Evolutionary conservation across 371 early-diverging fungal genomes (phyloP).

Genomic region (Rhizopus stolonifer): DNA sequence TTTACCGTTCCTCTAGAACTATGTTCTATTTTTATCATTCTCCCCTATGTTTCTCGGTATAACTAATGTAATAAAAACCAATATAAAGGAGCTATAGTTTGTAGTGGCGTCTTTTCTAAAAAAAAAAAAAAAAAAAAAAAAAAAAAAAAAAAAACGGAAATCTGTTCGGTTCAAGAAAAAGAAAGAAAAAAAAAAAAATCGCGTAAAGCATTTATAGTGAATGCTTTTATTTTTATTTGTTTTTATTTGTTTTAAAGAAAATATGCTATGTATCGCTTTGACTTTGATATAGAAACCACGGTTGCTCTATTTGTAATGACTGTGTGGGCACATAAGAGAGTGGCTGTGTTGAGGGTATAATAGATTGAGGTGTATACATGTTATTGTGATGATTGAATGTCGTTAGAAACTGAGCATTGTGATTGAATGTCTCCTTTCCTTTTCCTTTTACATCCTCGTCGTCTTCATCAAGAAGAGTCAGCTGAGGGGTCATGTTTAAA

Average conservation of each 20-base stretch:
- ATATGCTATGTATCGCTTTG: not conserved
- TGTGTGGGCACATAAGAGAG: not conserved
- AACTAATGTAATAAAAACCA: no score
- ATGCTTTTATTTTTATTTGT: not conserved
- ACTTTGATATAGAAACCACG: constrained; percentile 1
- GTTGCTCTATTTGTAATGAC: not conserved
- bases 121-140: no score
- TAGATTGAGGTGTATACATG: not conserved
- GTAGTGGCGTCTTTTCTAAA: no score
- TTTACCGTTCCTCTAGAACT: no score
- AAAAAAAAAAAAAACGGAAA: no score
- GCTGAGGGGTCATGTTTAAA: constrained; percentile 15
- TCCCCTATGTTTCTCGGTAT: not conserved
- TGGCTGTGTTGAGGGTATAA: constrained; percentile 1
- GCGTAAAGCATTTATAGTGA: no score
- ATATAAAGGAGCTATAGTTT: no score
- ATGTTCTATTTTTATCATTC: no score
- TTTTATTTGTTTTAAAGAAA: not conserved
- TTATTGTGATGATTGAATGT: not conserved
- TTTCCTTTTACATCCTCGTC: constrained; percentile 8
- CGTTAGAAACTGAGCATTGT: not conserved
- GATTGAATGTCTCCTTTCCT: constrained; percentile 4
- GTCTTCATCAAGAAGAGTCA: constrained; percentile 19
- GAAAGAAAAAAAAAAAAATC: no score
- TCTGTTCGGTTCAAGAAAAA: no score